Evolutionary conservation across 805 yeast species (phyloP), one percentile per base, ranked within the genome.

Genomic region (Candida michaelii): DNA sequence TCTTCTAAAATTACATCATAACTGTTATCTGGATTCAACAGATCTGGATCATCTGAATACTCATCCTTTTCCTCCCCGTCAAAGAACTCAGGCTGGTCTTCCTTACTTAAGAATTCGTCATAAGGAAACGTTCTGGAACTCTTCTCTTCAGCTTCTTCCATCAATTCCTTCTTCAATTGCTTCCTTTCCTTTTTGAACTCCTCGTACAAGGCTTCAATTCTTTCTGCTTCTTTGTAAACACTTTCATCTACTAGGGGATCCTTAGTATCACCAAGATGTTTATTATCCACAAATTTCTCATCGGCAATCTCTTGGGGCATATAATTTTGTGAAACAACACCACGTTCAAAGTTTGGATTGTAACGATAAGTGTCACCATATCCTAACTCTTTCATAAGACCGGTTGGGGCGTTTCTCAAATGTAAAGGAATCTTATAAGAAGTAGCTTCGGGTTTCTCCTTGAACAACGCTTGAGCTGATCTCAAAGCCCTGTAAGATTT

Each of bases 381-480:
- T 0, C 95, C 98, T 46, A 89, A 55, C 39, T 89, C 95, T 43
- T 80, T 76, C 99, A 93, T 93, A 36, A 93, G 70, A 52, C 72
- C 74, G 0, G 99, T 95, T 2, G 99, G 99, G 0, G 99, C 98
- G 60, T 93, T 95, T 50, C 98, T 75, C 27, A 93, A 69, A 62
- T 93, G 98, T 54, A 83, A 51, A 0, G 95, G 95, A 1, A 85
- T 80, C 1, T 83, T 77, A 3, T 87, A 79, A 30, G 79, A 74
- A 13, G 80, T 78, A 39, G 77, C 67, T 9, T 71, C 76, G 2
- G 85, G 85, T n/a, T 76, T 77, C 17, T 73, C 75, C 18, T 68
- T 69, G 23, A 90, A 57, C 47, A 79, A 67, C 1, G 71, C 56
- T 46, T 82, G 86, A n/a, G 90, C 79, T 23, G 71, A 63, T 9